These are phyloP conservation scores for Cucurbita maxima DNA, from an alignment of 306 rosid species.

Conservation along the genomic window DNA sequence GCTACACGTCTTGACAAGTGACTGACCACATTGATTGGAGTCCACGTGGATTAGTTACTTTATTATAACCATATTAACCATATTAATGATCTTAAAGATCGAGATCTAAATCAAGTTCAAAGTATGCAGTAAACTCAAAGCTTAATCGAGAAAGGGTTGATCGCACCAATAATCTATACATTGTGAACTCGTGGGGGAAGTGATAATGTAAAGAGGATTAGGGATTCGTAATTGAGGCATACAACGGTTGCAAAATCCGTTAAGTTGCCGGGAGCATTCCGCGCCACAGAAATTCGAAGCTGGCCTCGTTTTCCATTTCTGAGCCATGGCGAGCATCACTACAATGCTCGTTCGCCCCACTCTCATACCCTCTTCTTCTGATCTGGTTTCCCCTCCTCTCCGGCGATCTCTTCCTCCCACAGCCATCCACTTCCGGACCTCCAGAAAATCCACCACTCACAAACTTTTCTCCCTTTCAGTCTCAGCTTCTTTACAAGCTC, in stretches of 20 bases:
- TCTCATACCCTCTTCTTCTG: constrained; percentile 12
- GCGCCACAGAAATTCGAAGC: constrained; percentile 26
- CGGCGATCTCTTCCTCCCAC: constrained; percentile 19
- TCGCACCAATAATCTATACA: not conserved
- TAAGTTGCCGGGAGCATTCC: constrained; percentile 6
- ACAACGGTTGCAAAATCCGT: constrained; percentile 21
- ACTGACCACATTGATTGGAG: too few relatives aligned
- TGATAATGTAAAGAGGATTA: not conserved
- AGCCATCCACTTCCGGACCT: constrained; percentile 3
- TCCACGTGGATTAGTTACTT: too few relatives aligned
- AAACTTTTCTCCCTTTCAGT: constrained; percentile 29
- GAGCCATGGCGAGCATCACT: constrained; percentile 39
- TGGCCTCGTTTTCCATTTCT: not conserved
- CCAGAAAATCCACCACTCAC: constrained; percentile 1
- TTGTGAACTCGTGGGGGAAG: not conserved
- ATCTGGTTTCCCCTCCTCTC: constrained; percentile 6
- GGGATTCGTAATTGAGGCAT: constrained; percentile 10
- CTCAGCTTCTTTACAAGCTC: constrained; percentile 48
- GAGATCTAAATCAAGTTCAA: too few relatives aligned
- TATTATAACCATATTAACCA: too few relatives aligned
- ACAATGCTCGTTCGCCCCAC: constrained; percentile 15
- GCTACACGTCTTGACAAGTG: too few relatives aligned
- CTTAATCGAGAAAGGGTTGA: not conserved
- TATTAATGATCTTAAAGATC: too few relatives aligned
- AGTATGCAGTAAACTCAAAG: too few relatives aligned